These are phyloP conservation scores for Acaromyces ingoldii DNA, from an alignment of 1,284 basidiomycete genomes.

Conservation along the genomic window DNA sequence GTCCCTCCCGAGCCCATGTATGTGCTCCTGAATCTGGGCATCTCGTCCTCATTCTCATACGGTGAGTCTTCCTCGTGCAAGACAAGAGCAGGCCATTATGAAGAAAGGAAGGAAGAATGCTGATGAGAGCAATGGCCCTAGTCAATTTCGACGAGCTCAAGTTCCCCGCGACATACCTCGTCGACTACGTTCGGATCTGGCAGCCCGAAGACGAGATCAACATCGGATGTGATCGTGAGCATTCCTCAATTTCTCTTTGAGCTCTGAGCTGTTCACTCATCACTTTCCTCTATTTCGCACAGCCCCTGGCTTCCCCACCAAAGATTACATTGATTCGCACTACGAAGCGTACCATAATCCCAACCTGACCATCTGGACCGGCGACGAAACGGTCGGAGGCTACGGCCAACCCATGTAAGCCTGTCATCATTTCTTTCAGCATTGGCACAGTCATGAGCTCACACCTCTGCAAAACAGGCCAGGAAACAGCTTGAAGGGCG, in stretches of 20 bases:
- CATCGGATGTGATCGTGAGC: conserved; percentile 46
- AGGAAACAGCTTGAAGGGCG: no score
- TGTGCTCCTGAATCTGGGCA: conserved; percentile 40
- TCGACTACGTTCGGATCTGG: conserved; percentile 41
- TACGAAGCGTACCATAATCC: conserved; percentile 42
- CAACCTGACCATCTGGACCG: conserved; percentile 41
- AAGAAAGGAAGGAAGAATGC: neutral
- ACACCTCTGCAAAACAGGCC: no score
- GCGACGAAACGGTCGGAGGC: neutral
- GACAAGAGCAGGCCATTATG: neutral
- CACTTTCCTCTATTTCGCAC: neutral
- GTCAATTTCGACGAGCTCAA: conserved; percentile 42
- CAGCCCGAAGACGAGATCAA: conserved; percentile 30
- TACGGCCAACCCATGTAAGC: neutral
- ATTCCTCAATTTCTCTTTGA: conserved; percentile 25
- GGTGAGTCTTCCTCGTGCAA: neutral
- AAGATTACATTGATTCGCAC: conserved; percentile 45
- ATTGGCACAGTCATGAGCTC: no score
- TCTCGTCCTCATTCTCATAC: conserved; percentile 26
- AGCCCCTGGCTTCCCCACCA: conserved; percentile 25
- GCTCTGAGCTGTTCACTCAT: neutral
- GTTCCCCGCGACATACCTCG: conserved; percentile 53
- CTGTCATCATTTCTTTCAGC: no score
- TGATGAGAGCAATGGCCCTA: conserved; percentile 30
- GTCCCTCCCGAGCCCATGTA: conserved; percentile 60